Evolutionary conservation across 331 rosid genomes (phyloP).

Genomic region (Acacia pycnantha): DNA sequence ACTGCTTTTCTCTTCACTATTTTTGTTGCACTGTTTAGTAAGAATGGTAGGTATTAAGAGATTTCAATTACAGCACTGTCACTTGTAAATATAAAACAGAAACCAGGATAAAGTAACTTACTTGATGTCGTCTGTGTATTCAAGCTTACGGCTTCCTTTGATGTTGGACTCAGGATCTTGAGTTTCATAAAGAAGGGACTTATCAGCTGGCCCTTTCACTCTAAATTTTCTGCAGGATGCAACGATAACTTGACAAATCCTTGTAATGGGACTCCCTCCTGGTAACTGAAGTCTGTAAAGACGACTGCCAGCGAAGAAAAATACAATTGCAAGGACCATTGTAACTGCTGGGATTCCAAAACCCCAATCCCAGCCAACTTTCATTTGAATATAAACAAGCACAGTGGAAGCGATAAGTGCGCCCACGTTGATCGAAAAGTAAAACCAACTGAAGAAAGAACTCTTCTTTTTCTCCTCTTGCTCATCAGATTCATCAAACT

Average conservation of each 20-base stretch:
- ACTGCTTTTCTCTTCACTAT: background rate
- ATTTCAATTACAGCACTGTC: background rate
- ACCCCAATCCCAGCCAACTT: slow-evolving; percentile 89
- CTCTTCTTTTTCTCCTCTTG: slow-evolving; percentile 61
- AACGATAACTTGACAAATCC: slow-evolving; percentile 71
- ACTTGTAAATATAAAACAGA: background rate
- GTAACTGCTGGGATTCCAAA: slow-evolving; percentile 79
- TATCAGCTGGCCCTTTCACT: slow-evolving; percentile 48
- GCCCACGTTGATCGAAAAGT: slow-evolving; percentile 73
- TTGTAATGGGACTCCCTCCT: slow-evolving; percentile 76
- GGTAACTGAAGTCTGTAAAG: slow-evolving; percentile 65
- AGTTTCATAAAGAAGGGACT: slow-evolving; percentile 70
- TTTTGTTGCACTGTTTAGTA: background rate
- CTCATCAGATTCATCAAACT: slow-evolving; percentile 68
- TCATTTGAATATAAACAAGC: slow-evolving; percentile 72
- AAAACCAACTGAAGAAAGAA: slow-evolving; percentile 88
- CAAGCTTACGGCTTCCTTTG: slow-evolving; percentile 80
- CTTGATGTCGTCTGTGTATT: slow-evolving; percentile 55
- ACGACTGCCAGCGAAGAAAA: slow-evolving; percentile 52
- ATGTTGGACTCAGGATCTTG: slow-evolving; percentile 55
- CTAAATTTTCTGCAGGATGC: slow-evolving; percentile 58
- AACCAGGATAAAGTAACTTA: slow-evolving; percentile 28
- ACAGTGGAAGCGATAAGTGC: slow-evolving; percentile 68
- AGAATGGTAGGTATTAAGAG: background rate
- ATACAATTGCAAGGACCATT: slow-evolving; percentile 57